Evolutionary conservation across 148 eudicot species (phyloP), one percentile per base, ranked within the genome.

Genomic region (Fallopia convolvulus): DNA sequence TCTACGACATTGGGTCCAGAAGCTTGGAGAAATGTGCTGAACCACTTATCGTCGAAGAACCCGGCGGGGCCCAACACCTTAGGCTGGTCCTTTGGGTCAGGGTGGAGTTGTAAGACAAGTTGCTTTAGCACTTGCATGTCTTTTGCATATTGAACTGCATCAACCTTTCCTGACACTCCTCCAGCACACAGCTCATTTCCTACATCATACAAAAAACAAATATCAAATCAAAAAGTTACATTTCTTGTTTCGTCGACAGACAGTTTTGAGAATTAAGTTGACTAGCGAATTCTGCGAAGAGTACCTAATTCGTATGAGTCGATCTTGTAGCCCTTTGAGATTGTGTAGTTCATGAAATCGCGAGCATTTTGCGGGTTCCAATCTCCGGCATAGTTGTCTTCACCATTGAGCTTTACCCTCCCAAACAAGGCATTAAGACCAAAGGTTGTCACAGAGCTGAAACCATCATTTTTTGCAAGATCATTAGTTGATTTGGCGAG

Each of bases 181-280:
- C 15, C 36, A 52, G 87, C 93, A 78, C 85, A 79, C 14, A 90
- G 72, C 88, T 90, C 93, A 61, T 90, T 90, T 68, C 93, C 93
- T 55, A 55, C 20, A 6, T 55, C 61, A 5, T 55, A 55, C 23
- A 8, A 55, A 2, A 48, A 47, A 8, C 2, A 2, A 7, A 9
- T 47, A 14, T 47, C 50, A 47, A 47, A 47, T 42, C 6, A 6
- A 44, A 8, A 0, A 44, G 47, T 44, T 44, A 44, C 0, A 6
- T 44, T 9, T 44, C 9, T 44, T 6, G 47, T 44, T 44, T 42
- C 9, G 8, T 26, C 0, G 30, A 0, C n/a, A n/a, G n/a, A 42
- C 8, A 2, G 46, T 42, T 42, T 42, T 42, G 46, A 42, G 46
- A 5, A 42, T 42, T 42, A 42, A 42, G 46, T 0, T 8, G 46